Conservation (phyloP, 306 rosid species). For the Oemleria cerasiformis region DNA sequence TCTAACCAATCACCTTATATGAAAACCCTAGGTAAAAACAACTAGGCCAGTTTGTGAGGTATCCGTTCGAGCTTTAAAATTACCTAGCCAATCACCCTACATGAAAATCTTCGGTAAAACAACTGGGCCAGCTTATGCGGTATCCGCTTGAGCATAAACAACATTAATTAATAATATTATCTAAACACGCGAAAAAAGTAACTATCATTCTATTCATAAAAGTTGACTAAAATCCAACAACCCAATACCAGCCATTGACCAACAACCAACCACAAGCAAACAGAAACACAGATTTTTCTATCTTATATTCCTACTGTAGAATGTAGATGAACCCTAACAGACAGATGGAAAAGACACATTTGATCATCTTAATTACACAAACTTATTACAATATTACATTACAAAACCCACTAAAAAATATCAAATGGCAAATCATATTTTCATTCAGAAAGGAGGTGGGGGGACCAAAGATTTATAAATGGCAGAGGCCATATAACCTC, state of each 20-base stretch:
- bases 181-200: too few species aligned
- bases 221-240: not conserved
- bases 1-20: not conserved
- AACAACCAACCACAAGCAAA: not conserved
- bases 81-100: not conserved
- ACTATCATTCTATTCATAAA: too few species aligned
- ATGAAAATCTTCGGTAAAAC: not conserved
- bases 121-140: not conserved
- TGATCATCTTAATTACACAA: not conserved
- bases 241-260: not conserved
- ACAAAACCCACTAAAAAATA: not conserved
- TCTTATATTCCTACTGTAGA: too few species aligned
- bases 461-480: slow-evolving; percentile 10
- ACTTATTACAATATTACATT: too few species aligned
- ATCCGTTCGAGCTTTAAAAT: not conserved
- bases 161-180: too few species aligned
- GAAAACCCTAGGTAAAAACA: not conserved
- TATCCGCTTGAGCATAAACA: not conserved
- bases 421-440: not conserved
- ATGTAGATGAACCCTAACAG: too few species aligned
- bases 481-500: slow-evolving; percentile 31
- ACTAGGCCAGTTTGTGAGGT: not conserved
- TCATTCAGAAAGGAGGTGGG: not conserved
- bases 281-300: too few species aligned
- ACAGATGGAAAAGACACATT: too few species aligned